Conservation (phyloP, 305 asterid genomes). For the Vinca major region DNA sequence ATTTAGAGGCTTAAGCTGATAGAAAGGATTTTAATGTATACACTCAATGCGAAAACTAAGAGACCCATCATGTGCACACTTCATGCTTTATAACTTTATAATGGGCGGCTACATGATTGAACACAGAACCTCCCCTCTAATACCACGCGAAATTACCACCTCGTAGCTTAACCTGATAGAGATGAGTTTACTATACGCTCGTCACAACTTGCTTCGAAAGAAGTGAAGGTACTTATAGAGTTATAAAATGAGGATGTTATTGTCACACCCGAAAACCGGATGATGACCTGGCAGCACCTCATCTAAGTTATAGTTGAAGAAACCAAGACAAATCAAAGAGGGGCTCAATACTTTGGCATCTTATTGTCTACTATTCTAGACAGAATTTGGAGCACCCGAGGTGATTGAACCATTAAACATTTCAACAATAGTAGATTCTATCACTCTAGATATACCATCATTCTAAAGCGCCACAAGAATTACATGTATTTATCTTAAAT, state of each 20-base stretch:
- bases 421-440: too few species aligned
- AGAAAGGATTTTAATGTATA: too few species aligned
- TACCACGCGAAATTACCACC: not conserved
- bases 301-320: not conserved
- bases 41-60: too few species aligned
- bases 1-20: not conserved
- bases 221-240: not conserved
- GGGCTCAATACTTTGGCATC: not conserved
- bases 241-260: not conserved
- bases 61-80: too few species aligned
- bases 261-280: not conserved
- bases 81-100: too few species aligned
- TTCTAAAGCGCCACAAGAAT: not conserved
- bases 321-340: not conserved
- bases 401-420: too few species aligned
- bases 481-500: not conserved
- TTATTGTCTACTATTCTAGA: not conserved
- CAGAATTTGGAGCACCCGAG: not conserved
- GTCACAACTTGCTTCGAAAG: not conserved
- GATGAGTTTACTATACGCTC: not conserved
- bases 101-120: too few species aligned
- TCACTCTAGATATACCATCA: too few species aligned
- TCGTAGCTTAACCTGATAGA: not conserved
- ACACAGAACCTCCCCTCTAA: not conserved
- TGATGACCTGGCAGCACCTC: too few species aligned